phyloP scores from a whole-genome alignment of 306 rosid genomes.

The Cucurbita argyrosperma region DNA sequence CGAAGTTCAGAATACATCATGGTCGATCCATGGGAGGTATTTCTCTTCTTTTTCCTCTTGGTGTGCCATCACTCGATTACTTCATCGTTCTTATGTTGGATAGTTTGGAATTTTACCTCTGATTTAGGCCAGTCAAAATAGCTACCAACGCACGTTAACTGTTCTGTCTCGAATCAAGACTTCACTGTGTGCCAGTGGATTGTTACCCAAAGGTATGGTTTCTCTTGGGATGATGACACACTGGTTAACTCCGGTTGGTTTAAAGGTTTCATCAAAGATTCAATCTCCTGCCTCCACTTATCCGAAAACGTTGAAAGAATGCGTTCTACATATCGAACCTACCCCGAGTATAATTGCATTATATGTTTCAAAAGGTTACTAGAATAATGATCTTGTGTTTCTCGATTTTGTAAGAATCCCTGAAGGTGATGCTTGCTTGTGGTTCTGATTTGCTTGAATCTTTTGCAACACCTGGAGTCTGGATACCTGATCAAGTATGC shows the following conservation, averaged over 20 bases:
- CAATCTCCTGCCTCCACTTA: no score
- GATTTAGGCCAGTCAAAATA: constrained; percentile 60
- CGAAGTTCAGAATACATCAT: constrained; percentile 62
- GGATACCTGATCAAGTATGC: constrained; percentile 65
- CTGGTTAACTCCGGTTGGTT: no score
- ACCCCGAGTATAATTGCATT: background rate
- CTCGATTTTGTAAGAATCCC: constrained; percentile 39
- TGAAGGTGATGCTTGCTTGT: constrained; percentile 74
- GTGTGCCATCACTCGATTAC: background rate
- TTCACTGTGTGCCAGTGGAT: constrained; percentile 30
- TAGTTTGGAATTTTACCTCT: background rate
- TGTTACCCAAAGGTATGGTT: constrained; percentile 46
- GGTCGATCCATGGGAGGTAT: constrained; percentile 98
- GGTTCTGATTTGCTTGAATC: constrained; percentile 90
- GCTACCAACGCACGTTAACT: constrained; percentile 54
- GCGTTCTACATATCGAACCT: background rate
- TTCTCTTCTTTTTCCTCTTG: background rate
- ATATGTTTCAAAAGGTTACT: background rate
- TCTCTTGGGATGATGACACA: no score
- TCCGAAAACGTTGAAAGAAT: no score
- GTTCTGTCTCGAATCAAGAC: constrained; percentile 51
- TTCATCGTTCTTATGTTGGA: background rate
- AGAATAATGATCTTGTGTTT: constrained; percentile 7
- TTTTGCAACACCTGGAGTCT: constrained; percentile 56
- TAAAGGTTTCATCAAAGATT: no score